Conservation (phyloP, 2,329 filamentous ascomycete species). For the Aspergillus melleus region DNA sequence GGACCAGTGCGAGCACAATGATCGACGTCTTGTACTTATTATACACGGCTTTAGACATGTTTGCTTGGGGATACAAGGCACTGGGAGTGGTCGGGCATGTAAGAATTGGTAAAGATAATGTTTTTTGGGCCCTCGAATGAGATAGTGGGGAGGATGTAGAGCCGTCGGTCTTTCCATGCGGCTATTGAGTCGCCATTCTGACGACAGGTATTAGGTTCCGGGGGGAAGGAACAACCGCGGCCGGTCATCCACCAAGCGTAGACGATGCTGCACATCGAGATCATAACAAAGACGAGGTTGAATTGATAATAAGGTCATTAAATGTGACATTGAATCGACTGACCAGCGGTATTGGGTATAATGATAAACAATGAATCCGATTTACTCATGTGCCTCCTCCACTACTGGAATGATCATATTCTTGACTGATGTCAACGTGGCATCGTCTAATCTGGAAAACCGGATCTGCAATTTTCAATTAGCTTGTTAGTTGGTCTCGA, state of each 20-base stretch:
- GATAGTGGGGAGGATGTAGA: neutral
- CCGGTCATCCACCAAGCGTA: neutral
- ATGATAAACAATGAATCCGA: conserved; percentile 17
- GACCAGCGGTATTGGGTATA: conserved; percentile 21
- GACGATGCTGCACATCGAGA: neutral
- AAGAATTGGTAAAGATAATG: conserved; percentile 2
- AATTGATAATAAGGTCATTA: neutral
- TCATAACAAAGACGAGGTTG: neutral
- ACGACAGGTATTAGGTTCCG: neutral
- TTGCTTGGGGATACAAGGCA: conserved; percentile 5
- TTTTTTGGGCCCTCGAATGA: neutral
- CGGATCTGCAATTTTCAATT: conserved; percentile 35
- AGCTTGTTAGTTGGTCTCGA: neutral
- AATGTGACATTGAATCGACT: neutral
- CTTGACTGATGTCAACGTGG: conserved; percentile 34
- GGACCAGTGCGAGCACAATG: conserved; percentile 46
- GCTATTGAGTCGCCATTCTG: neutral
- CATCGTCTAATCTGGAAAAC: conserved; percentile 39
- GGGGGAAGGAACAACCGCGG: neutral
- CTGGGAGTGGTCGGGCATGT: neutral
- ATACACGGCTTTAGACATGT: conserved; percentile 31
- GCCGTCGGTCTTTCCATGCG: neutral
- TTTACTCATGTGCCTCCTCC: conserved; percentile 25
- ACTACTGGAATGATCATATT: conserved; percentile 35
- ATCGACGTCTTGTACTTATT: conserved; percentile 36